Base-by-base conservation (phyloP, 192 early-diverging fungal genomes). In the Backusella luteola region DNA sequence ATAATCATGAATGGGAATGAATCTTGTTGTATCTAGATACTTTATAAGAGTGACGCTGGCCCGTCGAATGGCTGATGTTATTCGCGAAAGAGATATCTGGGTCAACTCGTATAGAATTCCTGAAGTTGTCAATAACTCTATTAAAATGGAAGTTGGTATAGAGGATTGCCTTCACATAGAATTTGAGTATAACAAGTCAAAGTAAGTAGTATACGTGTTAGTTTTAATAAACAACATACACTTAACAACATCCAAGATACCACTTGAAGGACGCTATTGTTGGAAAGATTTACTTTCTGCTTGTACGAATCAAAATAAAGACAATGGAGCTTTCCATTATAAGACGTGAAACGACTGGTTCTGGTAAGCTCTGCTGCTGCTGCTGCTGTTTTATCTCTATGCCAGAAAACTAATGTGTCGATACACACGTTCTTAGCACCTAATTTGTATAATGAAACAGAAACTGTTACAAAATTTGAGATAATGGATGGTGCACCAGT, bases 401-500 rank as follows among this genome's bases (percentile, higher is more conserved):
- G 35, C 6, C 32, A 5, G 36, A 35, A 21, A 32, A 38, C 35
- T 41, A 34, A 66, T 75, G 44, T 42, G 32, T 5, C 66, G 52
- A 71, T 14, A 19, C 23, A 49, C 69, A 59, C 59, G 21, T 59
- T 12, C 56, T 14, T 76, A 77, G 95, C 94, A 66, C 96, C 95
- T 21, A 99, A 98, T 79, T 93, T 97, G 80, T 97, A 97, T 86
- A 98, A 98, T 81, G 97, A 99, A 85, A 96, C 93, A 82, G 97
- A 99, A 84, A 98, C 96, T 0, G 93, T 99, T 49, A 99, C 97
- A 52, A 97, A 96, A 81, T 99, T 98, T 84, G 98, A 99, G 80
- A 99, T 99, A 78, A 99, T 99, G 98, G 98, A 99, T 80, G 98
- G 98, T 7, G 97, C 97, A 49, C 97, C 98, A 21, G 97, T 97